Base-by-base conservation (phyloP, 208 protist genomes). In the Trypanosoma rangeli region DNA sequence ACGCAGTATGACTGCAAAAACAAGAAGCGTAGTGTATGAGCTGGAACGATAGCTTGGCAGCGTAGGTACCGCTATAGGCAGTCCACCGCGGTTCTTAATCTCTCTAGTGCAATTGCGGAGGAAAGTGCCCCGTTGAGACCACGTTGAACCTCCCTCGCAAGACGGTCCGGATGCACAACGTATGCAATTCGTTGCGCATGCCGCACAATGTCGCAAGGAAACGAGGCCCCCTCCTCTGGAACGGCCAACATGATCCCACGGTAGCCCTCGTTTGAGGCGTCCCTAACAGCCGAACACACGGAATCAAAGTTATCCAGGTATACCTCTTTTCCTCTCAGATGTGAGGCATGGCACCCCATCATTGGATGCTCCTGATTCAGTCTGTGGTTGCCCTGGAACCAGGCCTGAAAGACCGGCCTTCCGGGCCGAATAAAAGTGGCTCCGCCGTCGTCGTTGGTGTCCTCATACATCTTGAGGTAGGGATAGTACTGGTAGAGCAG, bases 401-500 rank as follows among this genome's bases (percentile, higher is more conserved):
- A 94, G 16, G 60, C 29, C 57, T 65, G 53, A 15, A 93, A 66
- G 9, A 49, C 0, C 16, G 63, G 22, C 42, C 89, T 72, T 0
- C 80, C 70, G 20, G 73, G 82, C 12, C 78, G 77, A 65, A 90
- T 58, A 78, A 90, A 93, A 12, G 84, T 76, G 3, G 67, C 37
- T 18, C 33, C 22, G 33, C 37, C 10, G 22, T 61, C 44, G 0
- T 53, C 24, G 16, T 22, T 49, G 10, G 46, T 16, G 35, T 42
- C 53, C 26, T 62, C 39, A 42, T 62, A 79, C 9, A 89, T 70
- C 22, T 80, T 57, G 12, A 93, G 66, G 35, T 90, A 90, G 0
- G 87, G 90, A 55, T 95, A 93, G 70, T 93, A 93, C 26, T 78
- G 80, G 54, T 95, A 85, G 37, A 95, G 53, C 16, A 93, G 57